phyloP scores from a whole-genome alignment of 441 rosid genomes.

The Manihot esculenta region DNA sequence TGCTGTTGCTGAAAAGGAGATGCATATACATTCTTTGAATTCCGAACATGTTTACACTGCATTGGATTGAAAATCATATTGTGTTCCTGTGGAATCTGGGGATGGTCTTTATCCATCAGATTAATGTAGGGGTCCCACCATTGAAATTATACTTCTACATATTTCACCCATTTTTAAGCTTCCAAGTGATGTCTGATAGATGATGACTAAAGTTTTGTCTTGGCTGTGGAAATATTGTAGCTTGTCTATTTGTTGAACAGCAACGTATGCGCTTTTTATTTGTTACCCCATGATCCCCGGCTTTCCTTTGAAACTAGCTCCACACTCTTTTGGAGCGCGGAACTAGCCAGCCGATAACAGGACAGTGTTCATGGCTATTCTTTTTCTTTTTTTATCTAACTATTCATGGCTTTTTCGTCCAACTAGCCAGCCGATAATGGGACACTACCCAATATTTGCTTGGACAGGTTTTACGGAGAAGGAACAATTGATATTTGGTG shows the following conservation, averaged over 20 bases:
- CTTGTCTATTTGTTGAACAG: constrained; percentile 34
- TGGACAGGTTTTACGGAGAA: not conserved
- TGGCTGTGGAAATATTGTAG: constrained; percentile 14
- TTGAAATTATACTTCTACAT: not conserved
- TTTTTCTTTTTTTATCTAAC: too few species aligned
- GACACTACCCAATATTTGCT: constrained; percentile 6
- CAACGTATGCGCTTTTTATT: constrained; percentile 25
- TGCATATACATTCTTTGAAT: constrained; percentile 20
- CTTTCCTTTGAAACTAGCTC: constrained; percentile 16
- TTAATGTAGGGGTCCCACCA: constrained; percentile 12
- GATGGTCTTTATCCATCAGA: constrained; percentile 14
- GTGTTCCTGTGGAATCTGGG: constrained; percentile 14
- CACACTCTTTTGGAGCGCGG: constrained; percentile 8
- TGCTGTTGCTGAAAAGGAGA: constrained; percentile 27
- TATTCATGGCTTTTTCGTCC: not conserved
- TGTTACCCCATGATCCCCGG: constrained; percentile 1
- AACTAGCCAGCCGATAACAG: constrained; percentile 20
- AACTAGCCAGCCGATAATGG: too few species aligned
- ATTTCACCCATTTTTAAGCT: constrained; percentile 1
- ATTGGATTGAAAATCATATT: constrained; percentile 12
- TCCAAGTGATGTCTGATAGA: constrained; percentile 18
- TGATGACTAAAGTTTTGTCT: constrained; percentile 14
- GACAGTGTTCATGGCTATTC: constrained; percentile 27
- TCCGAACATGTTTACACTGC: constrained; percentile 11
- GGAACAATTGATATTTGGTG: not conserved